Conservation (phyloP, 257 asterid species). For the Ballota nigra region DNA sequence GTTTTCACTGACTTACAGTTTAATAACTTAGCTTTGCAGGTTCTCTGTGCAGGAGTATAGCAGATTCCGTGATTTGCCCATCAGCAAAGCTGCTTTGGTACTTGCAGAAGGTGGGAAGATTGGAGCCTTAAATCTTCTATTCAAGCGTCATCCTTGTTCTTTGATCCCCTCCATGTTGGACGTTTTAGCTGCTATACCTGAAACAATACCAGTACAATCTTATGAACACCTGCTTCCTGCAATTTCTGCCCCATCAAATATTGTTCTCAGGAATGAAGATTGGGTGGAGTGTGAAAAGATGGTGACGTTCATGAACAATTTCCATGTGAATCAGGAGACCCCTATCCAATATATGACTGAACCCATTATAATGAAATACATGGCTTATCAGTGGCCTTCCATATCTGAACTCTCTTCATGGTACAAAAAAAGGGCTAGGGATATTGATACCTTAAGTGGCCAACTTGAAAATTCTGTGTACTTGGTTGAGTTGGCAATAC, state of each 20-base stretch:
- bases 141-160: constrained; percentile 91
- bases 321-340: constrained; percentile 42
- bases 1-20: constrained; percentile 58
- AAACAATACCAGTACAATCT: constrained; percentile 86
- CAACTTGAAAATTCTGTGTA: constrained; percentile 80
- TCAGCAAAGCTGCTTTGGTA: constrained; percentile 62
- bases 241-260: constrained; percentile 60
- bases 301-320: constrained; percentile 47
- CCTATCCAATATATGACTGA: constrained; percentile 66
- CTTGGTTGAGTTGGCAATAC: constrained; percentile 84
- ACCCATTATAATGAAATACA: constrained; percentile 59
- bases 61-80: constrained; percentile 68
- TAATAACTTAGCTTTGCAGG: constrained; percentile 81
- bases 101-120: constrained; percentile 94
- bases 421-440: constrained; percentile 93
- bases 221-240: constrained; percentile 95
- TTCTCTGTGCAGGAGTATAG: constrained; percentile 83
- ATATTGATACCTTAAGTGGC: constrained; percentile 85
- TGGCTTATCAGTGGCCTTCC: constrained; percentile 80
- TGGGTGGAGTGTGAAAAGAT: constrained; percentile 91
- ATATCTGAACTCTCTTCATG: constrained; percentile 69
- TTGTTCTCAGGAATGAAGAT: constrained; percentile 74
- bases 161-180: constrained; percentile 74
- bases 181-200: constrained; percentile 94
- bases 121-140: constrained; percentile 89